A percentile compares a stretch with the other conserved stretches of the same genome.
Conservation (phyloP, 345 rosid genomes). For the Raphanus sativus region DNA sequence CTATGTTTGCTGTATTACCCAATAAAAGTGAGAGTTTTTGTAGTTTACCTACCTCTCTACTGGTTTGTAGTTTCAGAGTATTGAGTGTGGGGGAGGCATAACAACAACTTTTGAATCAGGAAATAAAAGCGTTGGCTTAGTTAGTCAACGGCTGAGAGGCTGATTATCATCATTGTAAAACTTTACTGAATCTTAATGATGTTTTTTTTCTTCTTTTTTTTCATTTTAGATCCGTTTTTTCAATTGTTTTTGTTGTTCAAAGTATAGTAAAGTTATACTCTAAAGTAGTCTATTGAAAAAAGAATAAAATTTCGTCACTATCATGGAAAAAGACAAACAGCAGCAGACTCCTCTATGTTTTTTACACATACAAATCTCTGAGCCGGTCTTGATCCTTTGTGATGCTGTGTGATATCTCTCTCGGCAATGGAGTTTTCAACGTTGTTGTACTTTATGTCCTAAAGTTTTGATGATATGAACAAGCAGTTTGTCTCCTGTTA, state of each 20-base stretch:
- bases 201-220: too few species aligned
- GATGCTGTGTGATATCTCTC: neutral
- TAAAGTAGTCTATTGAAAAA: neutral
- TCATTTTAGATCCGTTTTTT: neutral
- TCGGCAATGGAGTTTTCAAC: conserved; percentile 21
- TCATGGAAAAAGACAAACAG: neutral
- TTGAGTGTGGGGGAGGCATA: conserved; percentile 7
- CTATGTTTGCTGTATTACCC: conserved; percentile 10
- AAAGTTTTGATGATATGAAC: conserved; percentile 60
- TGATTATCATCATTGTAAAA: neutral
- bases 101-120: conserved; percentile 8
- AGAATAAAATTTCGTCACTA: conserved; percentile 22
- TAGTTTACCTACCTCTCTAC: conserved; percentile 8
- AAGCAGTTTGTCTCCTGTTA: conserved; percentile 74
- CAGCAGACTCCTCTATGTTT: neutral
- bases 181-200: neutral
- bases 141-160: neutral
- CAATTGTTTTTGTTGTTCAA: too few species aligned
- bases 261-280: too few species aligned
- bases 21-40: conserved; percentile 14
- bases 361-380: neutral
- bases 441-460: conserved; percentile 48
- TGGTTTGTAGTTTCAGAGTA: conserved; percentile 22
- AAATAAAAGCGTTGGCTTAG: conserved; percentile 2
- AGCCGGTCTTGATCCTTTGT: neutral